Evolutionary conservation across 768 basidiomycete genomes (phyloP).

Genomic region (Auricularia heimuer): DNA sequence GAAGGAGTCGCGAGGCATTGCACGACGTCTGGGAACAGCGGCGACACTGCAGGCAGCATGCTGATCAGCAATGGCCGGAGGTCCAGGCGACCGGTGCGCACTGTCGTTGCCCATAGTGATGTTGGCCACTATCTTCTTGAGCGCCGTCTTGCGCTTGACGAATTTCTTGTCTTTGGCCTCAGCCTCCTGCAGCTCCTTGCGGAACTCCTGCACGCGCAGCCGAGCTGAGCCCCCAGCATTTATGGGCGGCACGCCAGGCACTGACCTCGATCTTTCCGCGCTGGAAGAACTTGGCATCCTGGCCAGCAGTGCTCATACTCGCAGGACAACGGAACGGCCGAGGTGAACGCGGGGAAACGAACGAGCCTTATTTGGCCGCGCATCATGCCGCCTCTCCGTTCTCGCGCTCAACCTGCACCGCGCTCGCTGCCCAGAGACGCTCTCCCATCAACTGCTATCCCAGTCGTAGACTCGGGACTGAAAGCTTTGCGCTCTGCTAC

Average conservation of each 20-base stretch:
- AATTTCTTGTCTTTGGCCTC: constrained; percentile 97
- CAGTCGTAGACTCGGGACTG: constrained; percentile 13
- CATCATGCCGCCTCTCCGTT: neutral
- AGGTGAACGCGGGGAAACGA: constrained; percentile 3
- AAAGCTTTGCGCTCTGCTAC: constrained; percentile 9
- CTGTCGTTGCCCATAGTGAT: constrained; percentile 99
- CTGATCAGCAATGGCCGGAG: constrained; percentile 9
- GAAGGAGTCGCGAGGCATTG: constrained; percentile 92
- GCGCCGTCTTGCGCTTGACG: constrained; percentile 80
- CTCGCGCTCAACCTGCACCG: neutral
- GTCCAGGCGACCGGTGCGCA: constrained; percentile 23
- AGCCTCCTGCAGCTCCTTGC: constrained; percentile 81
- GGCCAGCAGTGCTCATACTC: constrained; percentile 30
- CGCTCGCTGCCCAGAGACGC: neutral
- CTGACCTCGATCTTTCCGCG: constrained; percentile 83
- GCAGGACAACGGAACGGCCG: neutral
- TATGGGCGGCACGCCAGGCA: neutral
- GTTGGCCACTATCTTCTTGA: constrained; percentile 98
- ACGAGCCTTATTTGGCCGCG: neutral
- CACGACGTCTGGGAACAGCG: constrained; percentile 90
- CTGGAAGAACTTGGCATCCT: constrained; percentile 88
- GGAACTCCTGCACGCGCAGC: constrained; percentile 58
- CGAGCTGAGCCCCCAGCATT: neutral
- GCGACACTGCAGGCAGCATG: constrained; percentile 56
- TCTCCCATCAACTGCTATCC: constrained; percentile 35